Evolutionary conservation across 2,329 filamentous ascomycete species (phyloP).

Genomic region (Beauveria sp.): DNA sequence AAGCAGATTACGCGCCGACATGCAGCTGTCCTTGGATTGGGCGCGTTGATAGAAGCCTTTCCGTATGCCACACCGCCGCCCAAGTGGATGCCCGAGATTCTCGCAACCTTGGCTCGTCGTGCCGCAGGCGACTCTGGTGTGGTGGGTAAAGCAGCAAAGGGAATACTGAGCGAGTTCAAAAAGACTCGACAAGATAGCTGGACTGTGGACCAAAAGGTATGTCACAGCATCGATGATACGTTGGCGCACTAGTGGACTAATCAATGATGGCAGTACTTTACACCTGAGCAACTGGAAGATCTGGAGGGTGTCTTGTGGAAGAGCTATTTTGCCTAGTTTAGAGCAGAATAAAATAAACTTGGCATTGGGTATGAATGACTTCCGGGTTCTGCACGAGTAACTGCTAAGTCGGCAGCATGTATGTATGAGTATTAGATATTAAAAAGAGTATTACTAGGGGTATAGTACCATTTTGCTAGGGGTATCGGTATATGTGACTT

Average conservation of each 20-base stretch:
- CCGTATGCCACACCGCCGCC: slow-evolving; percentile 92
- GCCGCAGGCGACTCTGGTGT: slow-evolving; percentile 85
- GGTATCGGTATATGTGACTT: too few species aligned
- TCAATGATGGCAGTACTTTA: slow-evolving; percentile 57
- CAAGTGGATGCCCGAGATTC: slow-evolving; percentile 84
- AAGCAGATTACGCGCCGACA: slow-evolving; percentile 76
- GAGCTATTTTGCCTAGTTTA: slow-evolving; percentile 76
- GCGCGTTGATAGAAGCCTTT: slow-evolving; percentile 88
- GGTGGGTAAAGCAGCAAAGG: slow-evolving; percentile 93
- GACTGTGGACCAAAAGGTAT: slow-evolving; percentile 94
- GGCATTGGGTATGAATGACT: background rate
- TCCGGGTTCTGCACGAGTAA: background rate
- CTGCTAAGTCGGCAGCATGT: background rate
- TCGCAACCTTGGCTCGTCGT: slow-evolving; percentile 75
- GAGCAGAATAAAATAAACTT: too few species aligned
- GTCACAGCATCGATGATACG: slow-evolving; percentile 21
- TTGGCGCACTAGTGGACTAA: slow-evolving; percentile 19
- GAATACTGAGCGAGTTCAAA: slow-evolving; percentile 93
- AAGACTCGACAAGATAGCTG: slow-evolving; percentile 99
- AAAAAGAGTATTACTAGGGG: too few species aligned
- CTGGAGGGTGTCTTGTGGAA: slow-evolving; percentile 97
- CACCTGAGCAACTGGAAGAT: slow-evolving; percentile 86
- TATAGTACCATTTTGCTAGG: too few species aligned
- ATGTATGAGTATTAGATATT: background rate
- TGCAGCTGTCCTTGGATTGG: slow-evolving; percentile 84